Conservation (phyloP, 1,284 basidiomycete species). For the Volvariella volvacea region DNA sequence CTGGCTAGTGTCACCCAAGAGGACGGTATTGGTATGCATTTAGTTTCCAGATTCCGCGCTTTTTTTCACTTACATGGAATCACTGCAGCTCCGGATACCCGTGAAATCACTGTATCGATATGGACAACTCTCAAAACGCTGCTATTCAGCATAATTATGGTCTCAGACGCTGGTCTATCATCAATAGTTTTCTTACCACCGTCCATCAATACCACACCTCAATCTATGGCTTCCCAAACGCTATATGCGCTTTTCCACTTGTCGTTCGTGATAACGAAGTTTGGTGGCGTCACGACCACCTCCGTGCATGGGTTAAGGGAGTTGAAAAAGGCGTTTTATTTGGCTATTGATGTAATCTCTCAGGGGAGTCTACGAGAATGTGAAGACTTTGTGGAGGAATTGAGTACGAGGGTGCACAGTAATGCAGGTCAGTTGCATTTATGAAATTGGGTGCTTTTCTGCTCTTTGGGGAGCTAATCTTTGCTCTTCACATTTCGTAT, state of each 20-base stretch:
- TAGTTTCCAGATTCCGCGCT: not conserved
- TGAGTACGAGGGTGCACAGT: slow-evolving; percentile 19
- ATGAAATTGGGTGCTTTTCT: no score
- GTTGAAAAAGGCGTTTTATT: slow-evolving; percentile 64
- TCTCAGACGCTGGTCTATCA: slow-evolving; percentile 55
- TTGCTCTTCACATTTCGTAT: no score
- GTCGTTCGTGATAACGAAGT: slow-evolving; percentile 67
- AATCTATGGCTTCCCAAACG: slow-evolving; percentile 39
- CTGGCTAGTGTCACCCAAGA: slow-evolving; percentile 34
- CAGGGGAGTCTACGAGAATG: slow-evolving; percentile 30
- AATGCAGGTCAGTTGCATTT: no score
- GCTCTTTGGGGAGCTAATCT: no score
- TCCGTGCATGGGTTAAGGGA: slow-evolving; percentile 47
- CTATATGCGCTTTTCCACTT: slow-evolving; percentile 53
- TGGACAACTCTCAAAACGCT: slow-evolving; percentile 67
- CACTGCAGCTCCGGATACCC: slow-evolving; percentile 28
- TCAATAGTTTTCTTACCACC: slow-evolving; percentile 45
- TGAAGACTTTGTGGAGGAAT: slow-evolving; percentile 32
- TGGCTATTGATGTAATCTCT: slow-evolving; percentile 63
- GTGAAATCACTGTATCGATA: slow-evolving; percentile 36
- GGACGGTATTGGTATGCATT: slow-evolving; percentile 32
- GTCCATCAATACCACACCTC: slow-evolving; percentile 24
- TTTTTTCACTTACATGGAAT: not conserved
- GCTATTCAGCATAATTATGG: slow-evolving; percentile 62
- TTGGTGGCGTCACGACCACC: slow-evolving; percentile 60